Conservation (phyloP, 1,284 basidiomycete species). For the Bondarzewia mesenterica region DNA sequence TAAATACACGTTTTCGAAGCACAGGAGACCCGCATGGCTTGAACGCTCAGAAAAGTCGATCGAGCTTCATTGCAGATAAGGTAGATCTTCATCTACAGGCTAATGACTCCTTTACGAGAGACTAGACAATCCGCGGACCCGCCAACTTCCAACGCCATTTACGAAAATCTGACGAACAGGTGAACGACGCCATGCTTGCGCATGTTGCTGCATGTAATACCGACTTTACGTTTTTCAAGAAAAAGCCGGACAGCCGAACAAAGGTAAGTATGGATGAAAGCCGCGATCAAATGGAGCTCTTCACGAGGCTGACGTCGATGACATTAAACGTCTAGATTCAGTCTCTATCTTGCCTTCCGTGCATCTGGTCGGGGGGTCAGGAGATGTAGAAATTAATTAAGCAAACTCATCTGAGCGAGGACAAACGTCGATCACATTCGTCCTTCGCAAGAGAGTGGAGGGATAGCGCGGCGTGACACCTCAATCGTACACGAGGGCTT, state of each 20-base stretch:
- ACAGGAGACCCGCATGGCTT: neutral
- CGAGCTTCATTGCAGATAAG: neutral
- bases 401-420: no score
- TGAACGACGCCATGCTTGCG: no score
- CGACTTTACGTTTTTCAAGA: neutral
- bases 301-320: no score
- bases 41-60: neutral
- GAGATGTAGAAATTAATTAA: no score
- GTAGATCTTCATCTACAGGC: neutral
- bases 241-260: neutral
- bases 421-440: no score
- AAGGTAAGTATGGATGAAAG: no score
- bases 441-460: no score
- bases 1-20: conserved; percentile 2
- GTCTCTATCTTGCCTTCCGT: no score
- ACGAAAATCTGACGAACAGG: neutral
- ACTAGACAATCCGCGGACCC: neutral
- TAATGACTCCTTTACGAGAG: neutral
- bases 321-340: no score
- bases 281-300: neutral
- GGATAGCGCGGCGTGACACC: no score
- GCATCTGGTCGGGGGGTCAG: no score
- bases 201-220: neutral
- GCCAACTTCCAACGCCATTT: neutral
- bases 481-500: no score